Evolutionary conservation across 2,329 filamentous ascomycete species (phyloP), one percentile per base, ranked within the genome.

Genomic region (Neopestalotiopsis sp.): DNA sequence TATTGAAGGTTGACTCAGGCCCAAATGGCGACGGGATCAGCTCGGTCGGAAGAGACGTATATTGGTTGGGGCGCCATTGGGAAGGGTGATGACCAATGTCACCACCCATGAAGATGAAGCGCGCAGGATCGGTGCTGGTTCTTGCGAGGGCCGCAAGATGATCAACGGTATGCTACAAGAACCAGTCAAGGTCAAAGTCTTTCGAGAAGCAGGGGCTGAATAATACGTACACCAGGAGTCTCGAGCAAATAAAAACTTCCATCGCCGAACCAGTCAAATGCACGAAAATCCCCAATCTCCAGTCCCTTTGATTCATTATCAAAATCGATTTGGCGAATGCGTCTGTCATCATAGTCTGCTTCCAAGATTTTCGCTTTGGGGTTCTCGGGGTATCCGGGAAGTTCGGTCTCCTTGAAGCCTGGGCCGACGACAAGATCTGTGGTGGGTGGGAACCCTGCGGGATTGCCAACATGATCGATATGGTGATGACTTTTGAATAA

Each of bases 381-480:
- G 32, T 74, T 73, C 7, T 65, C 57, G 2, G 74, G 74, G n/a
- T 71, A 75, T 4, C 74, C 74, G 6, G 72, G 73, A 10, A 70
- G 65, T 5, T 67, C 61, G 3, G 59, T 56, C 9, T 67, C 49
- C 78, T 79, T 61, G 75, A 78, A 59, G 80, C 72, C 72, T 1
- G 72, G 69, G 4, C 72, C 72, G 17, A 73, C 86, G 42, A 87
- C 78, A 1, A 85, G 74, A 62, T 85, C 83, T 2, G 80, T 78
- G 0, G 80, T 76, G 12, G 79, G 77, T 1, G 77, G 73, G 71
- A 87, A 87, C 68, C 82, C 80, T 10, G 79, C 76, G 0, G 83
- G 81, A 13, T 84, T 83, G 61, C 85, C 85, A 45, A 81, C 79
- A 69, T 86, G 85, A 73, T 87, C 85, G 74, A 83, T 84, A 70